phyloP scores from a whole-genome alignment of 345 rosid genomes.

The Aquilaria yunnanensis region DNA sequence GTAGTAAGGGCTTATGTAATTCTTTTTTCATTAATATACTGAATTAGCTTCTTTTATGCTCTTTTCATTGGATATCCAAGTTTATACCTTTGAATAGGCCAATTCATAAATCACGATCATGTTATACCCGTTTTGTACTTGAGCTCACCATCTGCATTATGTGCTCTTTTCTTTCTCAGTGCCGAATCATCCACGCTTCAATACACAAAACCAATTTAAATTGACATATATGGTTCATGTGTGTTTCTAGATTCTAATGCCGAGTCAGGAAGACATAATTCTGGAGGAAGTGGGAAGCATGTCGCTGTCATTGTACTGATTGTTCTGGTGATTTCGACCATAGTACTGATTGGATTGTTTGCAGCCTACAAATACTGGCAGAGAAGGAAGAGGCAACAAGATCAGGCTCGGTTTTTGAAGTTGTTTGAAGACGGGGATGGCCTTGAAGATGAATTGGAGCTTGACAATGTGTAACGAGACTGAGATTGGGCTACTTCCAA shows the following conservation, averaged over 20 bases:
- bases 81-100: too few relatives aligned
- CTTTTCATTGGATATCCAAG: too few relatives aligned
- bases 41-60: too few relatives aligned
- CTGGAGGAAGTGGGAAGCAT: slow-evolving; percentile 27
- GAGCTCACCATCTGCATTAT: background rate
- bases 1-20: too few relatives aligned
- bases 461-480: slow-evolving; percentile 15
- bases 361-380: slow-evolving; percentile 53
- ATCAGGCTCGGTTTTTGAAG: slow-evolving; percentile 79
- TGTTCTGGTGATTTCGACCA: slow-evolving; percentile 26
- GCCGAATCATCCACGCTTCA: background rate
- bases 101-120: too few relatives aligned
- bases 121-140: too few relatives aligned
- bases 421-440: slow-evolving; percentile 93
- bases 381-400: slow-evolving; percentile 75
- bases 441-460: slow-evolving; percentile 74
- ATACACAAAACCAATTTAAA: too few relatives aligned
- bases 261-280: slow-evolving; percentile 13
- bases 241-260: slow-evolving; percentile 29
- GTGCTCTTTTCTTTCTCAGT: background rate
- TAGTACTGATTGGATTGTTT: slow-evolving; percentile 26
- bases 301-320: slow-evolving; percentile 43
- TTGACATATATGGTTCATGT: too few relatives aligned
- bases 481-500: slow-evolving; percentile 1
- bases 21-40: too few relatives aligned